Percentiles rank a stretch among this genome's conserved stretches.
Evolutionary conservation across 257 asterid species (phyloP).

Genomic region (Echium plantagineum): DNA sequence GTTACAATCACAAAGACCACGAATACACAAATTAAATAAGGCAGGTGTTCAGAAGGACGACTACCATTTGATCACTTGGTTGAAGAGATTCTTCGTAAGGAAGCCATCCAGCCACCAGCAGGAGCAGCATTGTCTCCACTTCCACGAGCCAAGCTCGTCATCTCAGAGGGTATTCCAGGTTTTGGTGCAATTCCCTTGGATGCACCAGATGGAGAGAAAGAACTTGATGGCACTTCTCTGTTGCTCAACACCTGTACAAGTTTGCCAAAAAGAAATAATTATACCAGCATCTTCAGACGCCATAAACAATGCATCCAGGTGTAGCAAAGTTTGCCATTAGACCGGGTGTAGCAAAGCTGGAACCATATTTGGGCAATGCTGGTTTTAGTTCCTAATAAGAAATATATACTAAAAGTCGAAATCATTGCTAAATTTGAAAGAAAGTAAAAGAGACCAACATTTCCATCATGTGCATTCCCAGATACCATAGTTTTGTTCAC

Average conservation of each 20-base stretch:
- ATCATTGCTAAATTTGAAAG: not conserved
- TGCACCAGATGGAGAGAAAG: conserved; percentile 1
- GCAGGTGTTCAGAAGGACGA: not conserved
- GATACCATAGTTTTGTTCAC: conserved; percentile 42
- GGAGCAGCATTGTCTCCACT: not conserved
- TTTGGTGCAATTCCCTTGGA: conserved; percentile 1
- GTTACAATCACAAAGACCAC: not conserved
- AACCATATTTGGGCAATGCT: too few species aligned
- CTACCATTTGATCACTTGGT: not conserved
- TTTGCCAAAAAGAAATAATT: not conserved
- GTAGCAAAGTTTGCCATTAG: too few species aligned
- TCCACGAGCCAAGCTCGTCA: not conserved
- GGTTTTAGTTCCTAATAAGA: too few species aligned
- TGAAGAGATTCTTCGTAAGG: not conserved
- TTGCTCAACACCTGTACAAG: not conserved
- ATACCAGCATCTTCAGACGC: not conserved
- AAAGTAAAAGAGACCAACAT: conserved; percentile 37
- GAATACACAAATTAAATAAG: not conserved
- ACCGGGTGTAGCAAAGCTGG: too few species aligned
- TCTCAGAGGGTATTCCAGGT: not conserved
- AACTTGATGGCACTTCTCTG: not conserved
- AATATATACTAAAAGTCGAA: too few species aligned
- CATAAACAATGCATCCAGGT: not conserved
- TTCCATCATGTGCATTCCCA: conserved; percentile 48
- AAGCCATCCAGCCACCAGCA: not conserved